Base-by-base conservation (phyloP, 2,329 filamentous ascomycete genomes). In the Chrysoporthe deuterocubensis region DNA sequence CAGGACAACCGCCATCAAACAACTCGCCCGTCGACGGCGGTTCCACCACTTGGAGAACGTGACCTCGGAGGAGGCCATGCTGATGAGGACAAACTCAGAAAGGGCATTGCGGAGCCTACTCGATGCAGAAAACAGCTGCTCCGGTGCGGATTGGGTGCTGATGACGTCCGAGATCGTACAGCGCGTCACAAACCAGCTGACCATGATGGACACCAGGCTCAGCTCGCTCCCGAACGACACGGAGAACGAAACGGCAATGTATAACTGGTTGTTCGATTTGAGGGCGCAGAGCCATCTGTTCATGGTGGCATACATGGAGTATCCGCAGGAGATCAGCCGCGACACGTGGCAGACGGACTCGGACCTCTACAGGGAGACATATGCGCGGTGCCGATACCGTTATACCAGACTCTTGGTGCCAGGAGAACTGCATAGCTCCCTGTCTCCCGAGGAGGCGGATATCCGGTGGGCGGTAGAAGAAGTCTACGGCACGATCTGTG, bases 291-390 rank as follows among this genome's bases (percentile, higher is more conserved):
- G 78, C 37, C 82, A 84, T 69, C 75, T 77, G 69, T 79, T 83
- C 62, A 73, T 83, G 62, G 76, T 85, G 9, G 78, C 79, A 3
- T 84, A 79, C 69, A 73, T 84, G 40, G 77, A 83, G 69, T 85
- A 84, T 68, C 83, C 83, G n/a, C 11, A 40, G 21, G 6, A 62
- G 69, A 13, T 70, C 62, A 44, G 21, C 46, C 52, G 6, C 34
- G 59, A 37, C 13, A 60, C 76, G 4, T 84, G 81, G 76, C 69
- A 62, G 8, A 67, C 72, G 2, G 67, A 72, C 6, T 79, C 81
- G 8, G 68, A 69, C 4, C 69, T 79, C 0, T 82, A 78, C 66
- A 72, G 75, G 40, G 72, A 74, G 37, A 80, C 81, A 4, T 76
- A 81, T 57, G 74, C 79, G 4, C 78, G 79, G 13, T 85, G 83